phyloP scores from a whole-genome alignment of 2,329 filamentous ascomycete species.

The Pseudopithomyces maydicus region DNA sequence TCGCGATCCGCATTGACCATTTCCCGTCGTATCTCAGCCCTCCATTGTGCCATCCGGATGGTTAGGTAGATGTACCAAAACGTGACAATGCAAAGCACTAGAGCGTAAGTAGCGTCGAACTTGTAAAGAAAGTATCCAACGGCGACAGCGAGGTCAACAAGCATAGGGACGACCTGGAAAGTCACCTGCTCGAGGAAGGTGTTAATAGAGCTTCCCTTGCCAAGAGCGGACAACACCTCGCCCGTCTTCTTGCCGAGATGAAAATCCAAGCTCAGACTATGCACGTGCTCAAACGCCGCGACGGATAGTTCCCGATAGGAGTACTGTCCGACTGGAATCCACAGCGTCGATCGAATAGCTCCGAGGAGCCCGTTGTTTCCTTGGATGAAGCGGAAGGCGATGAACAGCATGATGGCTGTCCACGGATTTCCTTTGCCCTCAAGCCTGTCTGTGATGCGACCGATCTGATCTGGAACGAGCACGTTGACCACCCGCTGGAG shows the following conservation, averaged over 20 bases:
- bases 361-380: slow-evolving; percentile 87
- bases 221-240: slow-evolving; percentile 91
- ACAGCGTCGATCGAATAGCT: slow-evolving; percentile 79
- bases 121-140: slow-evolving; percentile 77
- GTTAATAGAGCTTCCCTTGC: slow-evolving; percentile 95
- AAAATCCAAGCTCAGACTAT: slow-evolving; percentile 92
- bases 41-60: slow-evolving; percentile 91
- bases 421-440: slow-evolving; percentile 70
- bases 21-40: slow-evolving; percentile 85
- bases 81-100: slow-evolving; percentile 87
- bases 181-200: slow-evolving; percentile 95
- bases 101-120: slow-evolving; percentile 88
- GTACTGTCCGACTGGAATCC: slow-evolving; percentile 97
- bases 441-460: slow-evolving; percentile 77
- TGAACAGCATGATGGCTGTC: slow-evolving; percentile 75
- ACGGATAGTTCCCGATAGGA: slow-evolving; percentile 94
- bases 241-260: slow-evolving; percentile 96
- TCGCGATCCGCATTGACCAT: slow-evolving; percentile 96
- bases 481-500: slow-evolving; percentile 85
- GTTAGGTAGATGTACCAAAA: slow-evolving; percentile 98
- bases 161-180: slow-evolving; percentile 93
- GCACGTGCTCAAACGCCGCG: slow-evolving; percentile 95
- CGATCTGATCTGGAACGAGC: slow-evolving; percentile 81
- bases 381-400: slow-evolving; percentile 80
- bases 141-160: slow-evolving; percentile 85